phyloP scores from a whole-genome alignment of 176 grass and related monocot genomes.

The Ensete ventricosum region DNA sequence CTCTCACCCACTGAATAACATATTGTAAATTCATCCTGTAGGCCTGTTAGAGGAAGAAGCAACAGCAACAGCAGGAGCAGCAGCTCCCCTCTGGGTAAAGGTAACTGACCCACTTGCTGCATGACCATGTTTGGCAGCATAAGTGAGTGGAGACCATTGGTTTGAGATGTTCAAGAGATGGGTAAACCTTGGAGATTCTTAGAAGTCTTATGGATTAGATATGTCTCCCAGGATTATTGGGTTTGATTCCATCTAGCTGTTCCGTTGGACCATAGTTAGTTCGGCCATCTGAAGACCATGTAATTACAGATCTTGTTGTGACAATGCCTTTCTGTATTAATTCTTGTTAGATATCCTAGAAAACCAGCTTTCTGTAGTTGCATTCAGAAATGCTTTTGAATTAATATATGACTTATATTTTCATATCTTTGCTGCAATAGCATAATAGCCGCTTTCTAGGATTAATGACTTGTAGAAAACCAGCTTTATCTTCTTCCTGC shows the following conservation, averaged over 20 bases:
- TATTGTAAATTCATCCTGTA: constrained; percentile 18
- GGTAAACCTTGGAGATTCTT: neutral
- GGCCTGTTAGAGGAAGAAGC: constrained; percentile 84
- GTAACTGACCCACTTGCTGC: neutral
- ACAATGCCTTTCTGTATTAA: neutral
- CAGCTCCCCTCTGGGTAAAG: constrained; percentile 57
- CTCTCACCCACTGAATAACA: neutral
- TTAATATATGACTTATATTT: too few species aligned
- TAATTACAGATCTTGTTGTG: neutral
- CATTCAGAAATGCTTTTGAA: too few species aligned
- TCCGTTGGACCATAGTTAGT: neutral
- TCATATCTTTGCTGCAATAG: too few species aligned
- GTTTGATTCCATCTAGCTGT: neutral
- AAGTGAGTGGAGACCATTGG: neutral
- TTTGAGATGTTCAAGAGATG: neutral
- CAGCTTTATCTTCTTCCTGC: too few species aligned
- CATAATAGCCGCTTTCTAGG: too few species aligned
- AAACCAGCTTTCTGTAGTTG: neutral
- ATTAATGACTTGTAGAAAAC: too few species aligned
- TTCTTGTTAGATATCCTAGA: neutral
- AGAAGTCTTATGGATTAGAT: neutral
- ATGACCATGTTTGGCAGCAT: neutral
- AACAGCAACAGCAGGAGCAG: constrained; percentile 74
- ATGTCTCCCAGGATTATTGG: neutral
- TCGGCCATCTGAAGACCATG: neutral